These are phyloP conservation scores for Aspergillus sp. DNA, from an alignment of 2,329 filamentous ascomycete genomes.

Conservation along the genomic window DNA sequence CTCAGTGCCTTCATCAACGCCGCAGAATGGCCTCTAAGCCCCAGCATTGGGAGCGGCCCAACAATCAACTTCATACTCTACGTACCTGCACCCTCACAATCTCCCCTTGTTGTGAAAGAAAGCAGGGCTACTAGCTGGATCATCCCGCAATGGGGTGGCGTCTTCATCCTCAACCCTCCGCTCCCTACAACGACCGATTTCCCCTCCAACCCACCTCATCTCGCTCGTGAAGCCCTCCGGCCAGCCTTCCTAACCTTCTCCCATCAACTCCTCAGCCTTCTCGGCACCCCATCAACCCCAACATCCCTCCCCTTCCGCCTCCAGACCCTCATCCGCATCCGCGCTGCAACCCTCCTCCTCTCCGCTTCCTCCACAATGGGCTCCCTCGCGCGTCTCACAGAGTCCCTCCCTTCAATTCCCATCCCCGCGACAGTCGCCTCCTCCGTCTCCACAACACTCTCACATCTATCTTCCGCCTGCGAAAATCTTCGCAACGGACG, in stretches of 20 bases:
- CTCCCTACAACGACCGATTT: slow-evolving; percentile 36
- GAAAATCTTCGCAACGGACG: slow-evolving; percentile 62
- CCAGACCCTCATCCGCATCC: slow-evolving; percentile 79
- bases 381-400: slow-evolving; percentile 82
- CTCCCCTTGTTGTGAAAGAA: slow-evolving; percentile 60
- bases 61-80: slow-evolving; percentile 97
- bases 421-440: slow-evolving; percentile 86
- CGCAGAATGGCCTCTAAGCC: slow-evolving; percentile 94
- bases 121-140: slow-evolving; percentile 76
- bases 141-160: slow-evolving; percentile 91
- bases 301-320: slow-evolving; percentile 78
- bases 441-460: slow-evolving; percentile 76
- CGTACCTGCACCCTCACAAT: slow-evolving; percentile 68
- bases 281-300: slow-evolving; percentile 79
- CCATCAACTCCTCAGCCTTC: slow-evolving; percentile 80
- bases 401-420: slow-evolving; percentile 82
- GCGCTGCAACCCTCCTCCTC: slow-evolving; percentile 79
- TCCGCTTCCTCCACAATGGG: slow-evolving; percentile 91
- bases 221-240: slow-evolving; percentile 67
- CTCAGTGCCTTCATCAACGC: slow-evolving; percentile 95
- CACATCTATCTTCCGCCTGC: slow-evolving; percentile 75
- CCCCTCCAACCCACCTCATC: slow-evolving; percentile 44
- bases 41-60: slow-evolving; percentile 87
- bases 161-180: slow-evolving; percentile 64
- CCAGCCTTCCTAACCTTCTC: slow-evolving; percentile 87